phyloP scores from a whole-genome alignment of 78 protist genomes.

The Chrysochromulina tobinii region DNA sequence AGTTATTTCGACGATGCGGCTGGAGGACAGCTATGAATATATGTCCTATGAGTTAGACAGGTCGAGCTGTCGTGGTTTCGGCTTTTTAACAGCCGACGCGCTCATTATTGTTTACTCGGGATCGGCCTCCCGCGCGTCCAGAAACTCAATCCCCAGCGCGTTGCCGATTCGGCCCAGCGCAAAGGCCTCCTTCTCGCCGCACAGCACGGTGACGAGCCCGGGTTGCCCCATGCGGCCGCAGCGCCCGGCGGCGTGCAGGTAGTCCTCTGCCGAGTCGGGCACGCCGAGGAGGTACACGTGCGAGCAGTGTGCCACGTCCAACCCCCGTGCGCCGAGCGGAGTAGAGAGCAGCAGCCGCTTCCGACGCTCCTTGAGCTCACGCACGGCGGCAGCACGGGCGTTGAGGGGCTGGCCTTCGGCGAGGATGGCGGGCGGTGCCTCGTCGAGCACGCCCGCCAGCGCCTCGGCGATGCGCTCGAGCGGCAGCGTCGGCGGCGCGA shows the following conservation, averaged over 20 bases:
- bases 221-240: not conserved
- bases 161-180: not conserved
- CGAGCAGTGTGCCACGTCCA: not conserved
- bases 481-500: not conserved
- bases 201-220: not conserved
- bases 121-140: not conserved
- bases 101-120: no score
- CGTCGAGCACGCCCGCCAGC: not conserved
- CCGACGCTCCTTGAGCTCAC: no score
- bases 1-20: no score
- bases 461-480: not conserved
- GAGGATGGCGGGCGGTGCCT: not conserved
- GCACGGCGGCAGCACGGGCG: no score
- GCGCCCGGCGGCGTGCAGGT: slow-evolving; percentile 7
- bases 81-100: no score
- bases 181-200: not conserved
- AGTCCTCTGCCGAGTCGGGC: not conserved
- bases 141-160: not conserved
- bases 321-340: slow-evolving; percentile 8
- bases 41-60: no score
- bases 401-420: not conserved
- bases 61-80: no score
- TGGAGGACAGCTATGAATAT: no score
- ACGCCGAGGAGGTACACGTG: not conserved
- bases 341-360: not conserved